A percentile compares a stretch with the other conserved stretches of the same genome.
phyloP scores from a whole-genome alignment of 768 basidiomycete species.

The Nevesoporus exiguus region DNA sequence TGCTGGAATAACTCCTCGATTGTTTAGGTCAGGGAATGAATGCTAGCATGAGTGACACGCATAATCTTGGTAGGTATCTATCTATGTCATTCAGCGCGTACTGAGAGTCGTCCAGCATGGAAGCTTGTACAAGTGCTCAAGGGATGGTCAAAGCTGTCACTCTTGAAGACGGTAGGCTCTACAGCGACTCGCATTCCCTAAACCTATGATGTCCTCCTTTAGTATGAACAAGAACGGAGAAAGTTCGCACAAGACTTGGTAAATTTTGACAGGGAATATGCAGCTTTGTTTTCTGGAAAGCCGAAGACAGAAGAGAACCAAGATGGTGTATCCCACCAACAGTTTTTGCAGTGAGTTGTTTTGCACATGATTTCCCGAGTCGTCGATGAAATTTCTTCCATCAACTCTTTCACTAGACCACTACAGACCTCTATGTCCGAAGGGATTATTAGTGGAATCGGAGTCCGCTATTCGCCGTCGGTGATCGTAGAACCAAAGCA shows the following conservation, averaged over 20 bases:
- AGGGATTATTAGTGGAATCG: neutral
- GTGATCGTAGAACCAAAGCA: neutral
- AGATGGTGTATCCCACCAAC: neutral
- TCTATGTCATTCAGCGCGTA: neutral
- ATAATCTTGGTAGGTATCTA: neutral
- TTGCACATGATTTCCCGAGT: neutral
- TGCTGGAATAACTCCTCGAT: neutral
- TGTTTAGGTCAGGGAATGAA: neutral
- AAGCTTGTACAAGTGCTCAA: neutral
- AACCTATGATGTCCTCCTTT: neutral
- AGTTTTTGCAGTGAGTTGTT: neutral
- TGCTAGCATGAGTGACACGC: neutral
- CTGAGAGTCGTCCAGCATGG: neutral
- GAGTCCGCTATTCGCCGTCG: neutral
- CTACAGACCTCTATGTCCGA: neutral
- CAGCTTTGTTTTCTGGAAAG: neutral
- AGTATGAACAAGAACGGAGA: constrained; percentile 1
- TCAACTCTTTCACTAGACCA: neutral
- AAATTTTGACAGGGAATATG: neutral
- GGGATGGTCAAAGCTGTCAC: neutral
- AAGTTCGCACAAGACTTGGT: neutral
- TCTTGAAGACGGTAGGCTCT: neutral
- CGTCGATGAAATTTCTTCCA: neutral
- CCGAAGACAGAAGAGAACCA: neutral
- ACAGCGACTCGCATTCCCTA: neutral